Conservation (phyloP, 495 filamentous ascomycete genomes). For the Lasiosphaeria hispida region DNA sequence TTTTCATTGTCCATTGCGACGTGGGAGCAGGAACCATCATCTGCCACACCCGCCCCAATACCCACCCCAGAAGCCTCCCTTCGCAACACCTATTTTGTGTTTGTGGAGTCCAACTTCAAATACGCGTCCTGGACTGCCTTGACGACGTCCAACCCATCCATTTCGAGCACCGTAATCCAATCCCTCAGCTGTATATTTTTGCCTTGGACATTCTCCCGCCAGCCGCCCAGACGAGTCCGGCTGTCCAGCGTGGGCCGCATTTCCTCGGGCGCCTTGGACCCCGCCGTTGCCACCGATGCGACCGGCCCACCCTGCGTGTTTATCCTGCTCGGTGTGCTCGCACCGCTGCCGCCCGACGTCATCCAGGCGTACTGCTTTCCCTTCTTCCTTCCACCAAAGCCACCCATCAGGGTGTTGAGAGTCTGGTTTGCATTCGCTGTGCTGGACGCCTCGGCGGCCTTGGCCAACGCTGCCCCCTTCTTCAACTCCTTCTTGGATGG, state of each 20-base stretch:
- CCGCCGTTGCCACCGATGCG: conserved; percentile 18
- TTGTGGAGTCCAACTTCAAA: conserved; percentile 43
- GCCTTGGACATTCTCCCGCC: conserved; percentile 62
- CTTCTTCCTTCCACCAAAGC: conserved; percentile 55
- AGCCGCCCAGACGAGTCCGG: conserved; percentile 52
- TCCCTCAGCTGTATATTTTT: conserved; percentile 68
- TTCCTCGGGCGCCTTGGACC: conserved; percentile 25
- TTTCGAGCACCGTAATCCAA: conserved; percentile 62
- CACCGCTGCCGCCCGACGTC: conserved; percentile 47
- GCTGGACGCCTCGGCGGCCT: conserved; percentile 50
- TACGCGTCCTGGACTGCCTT: conserved; percentile 56
- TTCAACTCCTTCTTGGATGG: conserved; percentile 59
- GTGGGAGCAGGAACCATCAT: neutral
- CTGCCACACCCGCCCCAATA: neutral
- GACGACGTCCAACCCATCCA: conserved; percentile 52
- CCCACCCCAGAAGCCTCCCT: neutral
- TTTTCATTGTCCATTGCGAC: neutral
- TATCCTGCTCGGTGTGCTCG: conserved; percentile 42
- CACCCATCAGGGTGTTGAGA: conserved; percentile 49
- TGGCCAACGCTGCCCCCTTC: conserved; percentile 55
- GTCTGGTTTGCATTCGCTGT: conserved; percentile 57
- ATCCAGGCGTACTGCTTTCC: conserved; percentile 60
- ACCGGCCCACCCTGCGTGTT: conserved; percentile 22
- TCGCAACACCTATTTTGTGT: conserved; percentile 9
- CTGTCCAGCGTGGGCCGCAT: conserved; percentile 35